Base-by-base conservation (phyloP, 352 stramenopile species). In the Phytophthora rubi region DNA sequence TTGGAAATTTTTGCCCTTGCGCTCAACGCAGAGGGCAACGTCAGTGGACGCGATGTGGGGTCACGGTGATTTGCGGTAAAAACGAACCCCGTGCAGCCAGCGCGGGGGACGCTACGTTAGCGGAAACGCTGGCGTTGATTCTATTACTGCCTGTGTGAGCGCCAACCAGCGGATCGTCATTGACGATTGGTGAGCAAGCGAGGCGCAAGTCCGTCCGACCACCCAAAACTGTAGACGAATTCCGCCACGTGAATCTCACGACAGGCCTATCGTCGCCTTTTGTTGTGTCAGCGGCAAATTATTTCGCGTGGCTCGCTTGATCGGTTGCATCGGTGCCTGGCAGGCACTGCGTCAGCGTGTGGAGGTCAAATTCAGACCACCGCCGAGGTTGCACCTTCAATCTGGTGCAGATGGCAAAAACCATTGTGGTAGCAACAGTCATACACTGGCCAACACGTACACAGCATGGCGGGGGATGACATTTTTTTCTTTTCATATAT, bases 221-320 rank as follows among this genome's bases (percentile, higher is more conserved):
- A 74, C 61, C 49, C 18, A 39, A 39, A 60, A 51, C 48, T 63
- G 68, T 71, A 75, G 68, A 74, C 67, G 55, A 74, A 74, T 69
- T 52, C 52, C 35, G 65, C 30, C 51, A 59, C 37, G 47, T 47
- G 54, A 49, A 60, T 7, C 16, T 18, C 30, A 33, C 16, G 35
- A 28, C 28, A 6, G 28, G 1, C n/a, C 18, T 53, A 28, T 23
- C 13, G 65, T 68, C 65, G n/a, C 53, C 53, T 62, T 69, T 65
- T 71, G 62, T 75, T 71, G 49, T 67, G 62, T 75, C 68, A 67
- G 62, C 44, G 53, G 8, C 39, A 30, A 65, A 62, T 75, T 75
- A 75, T 75, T 75, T 75, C 55, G 68, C 62, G 68, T 53, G 39
- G 13, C 35, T 55, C 2, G 48, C 39, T 54, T 6, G 26, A 42